Percentiles rank a stretch among this genome's conserved stretches.
phyloP scores from a whole-genome alignment of 768 basidiomycete genomes.

The Dioszegia hungarica region DNA sequence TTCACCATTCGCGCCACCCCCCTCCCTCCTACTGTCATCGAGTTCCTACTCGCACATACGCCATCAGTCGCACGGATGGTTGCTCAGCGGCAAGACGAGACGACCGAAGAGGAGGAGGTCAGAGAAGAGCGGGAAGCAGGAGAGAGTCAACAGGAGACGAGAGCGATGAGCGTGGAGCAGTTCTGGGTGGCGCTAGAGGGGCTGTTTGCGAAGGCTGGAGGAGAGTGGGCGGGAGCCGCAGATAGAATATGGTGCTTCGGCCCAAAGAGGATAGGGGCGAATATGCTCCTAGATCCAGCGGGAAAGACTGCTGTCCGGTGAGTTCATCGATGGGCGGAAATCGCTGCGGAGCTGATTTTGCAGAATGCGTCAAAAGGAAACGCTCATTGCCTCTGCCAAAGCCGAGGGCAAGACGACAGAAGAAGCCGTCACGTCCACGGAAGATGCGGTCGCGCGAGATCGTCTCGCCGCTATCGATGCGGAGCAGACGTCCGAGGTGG shows the following conservation, averaged over 20 bases:
- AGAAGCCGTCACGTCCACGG: constrained; percentile 37
- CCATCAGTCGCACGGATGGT: constrained; percentile 59
- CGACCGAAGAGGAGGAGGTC: constrained; percentile 25
- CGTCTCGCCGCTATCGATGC: constrained; percentile 20
- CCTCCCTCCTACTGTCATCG: constrained; percentile 64
- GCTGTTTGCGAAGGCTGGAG: constrained; percentile 62
- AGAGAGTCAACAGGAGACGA: constrained; percentile 57
- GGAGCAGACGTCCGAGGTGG: neutral
- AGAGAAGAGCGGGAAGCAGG: constrained; percentile 59
- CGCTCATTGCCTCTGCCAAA: constrained; percentile 33
- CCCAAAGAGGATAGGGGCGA: constrained; percentile 77
- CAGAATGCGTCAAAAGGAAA: constrained; percentile 33
- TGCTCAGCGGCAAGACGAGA: constrained; percentile 48
- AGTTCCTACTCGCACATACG: constrained; percentile 73
- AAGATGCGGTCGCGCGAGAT: constrained; percentile 24
- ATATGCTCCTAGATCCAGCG: constrained; percentile 70
- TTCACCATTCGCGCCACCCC: constrained; percentile 81
- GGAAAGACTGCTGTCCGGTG: constrained; percentile 46
- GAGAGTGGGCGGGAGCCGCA: constrained; percentile 70
- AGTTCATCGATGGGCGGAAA: neutral
- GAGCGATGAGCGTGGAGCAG: constrained; percentile 62
- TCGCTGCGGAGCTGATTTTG: neutral
- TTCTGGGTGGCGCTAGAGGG: constrained; percentile 72
- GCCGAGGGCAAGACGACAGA: constrained; percentile 43
- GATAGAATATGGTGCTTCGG: constrained; percentile 88